phyloP scores from a whole-genome alignment of 1,139 yeast species.

The Kodamaea derodonti region DNA sequence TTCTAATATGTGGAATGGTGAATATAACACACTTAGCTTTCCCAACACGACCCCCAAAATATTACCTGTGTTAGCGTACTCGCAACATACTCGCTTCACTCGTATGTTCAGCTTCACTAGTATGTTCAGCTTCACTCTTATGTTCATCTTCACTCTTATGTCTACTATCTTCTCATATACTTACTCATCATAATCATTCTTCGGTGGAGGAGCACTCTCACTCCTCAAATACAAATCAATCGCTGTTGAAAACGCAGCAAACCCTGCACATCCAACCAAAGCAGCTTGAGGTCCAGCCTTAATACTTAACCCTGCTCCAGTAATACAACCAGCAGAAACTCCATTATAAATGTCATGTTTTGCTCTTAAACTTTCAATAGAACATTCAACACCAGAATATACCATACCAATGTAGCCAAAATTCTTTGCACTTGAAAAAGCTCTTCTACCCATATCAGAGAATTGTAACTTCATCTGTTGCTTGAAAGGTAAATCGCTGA shows the following conservation, averaged over 20 bases:
- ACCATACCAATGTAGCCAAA: slow-evolving; percentile 94
- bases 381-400: slow-evolving; percentile 92
- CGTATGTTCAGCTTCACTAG: no score
- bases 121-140: no score
- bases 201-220: slow-evolving; percentile 83
- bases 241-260: slow-evolving; percentile 94
- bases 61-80: no score
- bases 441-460: slow-evolving; percentile 84
- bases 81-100: no score
- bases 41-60: no score
- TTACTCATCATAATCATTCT: slow-evolving; percentile 82
- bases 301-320: slow-evolving; percentile 88
- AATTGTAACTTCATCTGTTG: slow-evolving; percentile 93
- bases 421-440: slow-evolving; percentile 85
- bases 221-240: slow-evolving; percentile 86
- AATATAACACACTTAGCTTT: no score
- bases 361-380: slow-evolving; percentile 81
- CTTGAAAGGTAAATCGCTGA: slow-evolving; percentile 81
- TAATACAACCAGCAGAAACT: slow-evolving; percentile 87
- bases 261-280: slow-evolving; percentile 89
- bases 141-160: no score
- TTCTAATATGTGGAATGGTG: no score
- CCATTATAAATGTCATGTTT: slow-evolving; percentile 93
- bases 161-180: no score
- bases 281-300: slow-evolving; percentile 96